phyloP scores from a whole-genome alignment of 257 asterid species.

The Salvia splendens region DNA sequence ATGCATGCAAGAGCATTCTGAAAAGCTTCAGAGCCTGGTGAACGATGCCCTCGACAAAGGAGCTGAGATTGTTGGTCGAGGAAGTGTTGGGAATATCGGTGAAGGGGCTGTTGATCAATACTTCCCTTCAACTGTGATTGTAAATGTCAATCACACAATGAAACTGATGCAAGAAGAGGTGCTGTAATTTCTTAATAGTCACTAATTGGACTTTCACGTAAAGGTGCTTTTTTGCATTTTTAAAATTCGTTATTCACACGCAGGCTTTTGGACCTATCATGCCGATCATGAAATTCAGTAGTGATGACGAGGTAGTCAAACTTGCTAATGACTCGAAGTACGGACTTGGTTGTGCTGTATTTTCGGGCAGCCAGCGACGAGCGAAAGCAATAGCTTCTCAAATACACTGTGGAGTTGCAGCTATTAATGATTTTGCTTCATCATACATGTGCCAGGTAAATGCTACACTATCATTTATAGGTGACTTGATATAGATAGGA shows the following conservation, averaged over 20 bases:
- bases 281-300: constrained; percentile 92
- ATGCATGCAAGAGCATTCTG: constrained; percentile 99
- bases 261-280: constrained; percentile 99
- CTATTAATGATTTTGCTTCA: constrained; percentile 89
- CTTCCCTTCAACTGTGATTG: constrained; percentile 93
- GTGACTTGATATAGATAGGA: not conserved
- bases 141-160: constrained; percentile 87
- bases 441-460: constrained; percentile 97
- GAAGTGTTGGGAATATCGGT: constrained; percentile 93
- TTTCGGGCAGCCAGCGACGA: constrained; percentile 90
- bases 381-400: constrained; percentile 82
- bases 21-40: constrained; percentile 85
- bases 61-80: constrained; percentile 90
- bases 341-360: constrained; percentile 98
- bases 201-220: constrained; percentile 25
- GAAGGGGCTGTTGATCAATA: constrained; percentile 98
- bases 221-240: constrained; percentile 19
- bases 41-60: constrained; percentile 88
- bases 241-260: constrained; percentile 25
- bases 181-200: constrained; percentile 16
- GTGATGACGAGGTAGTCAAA: constrained; percentile 81
- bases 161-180: constrained; percentile 99
- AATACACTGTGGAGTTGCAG: constrained; percentile 87
- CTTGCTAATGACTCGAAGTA: constrained; percentile 93
- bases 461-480: not conserved